Conservation (phyloP, 495 filamentous ascomycete species). For the Chaetomium tenue region DNA sequence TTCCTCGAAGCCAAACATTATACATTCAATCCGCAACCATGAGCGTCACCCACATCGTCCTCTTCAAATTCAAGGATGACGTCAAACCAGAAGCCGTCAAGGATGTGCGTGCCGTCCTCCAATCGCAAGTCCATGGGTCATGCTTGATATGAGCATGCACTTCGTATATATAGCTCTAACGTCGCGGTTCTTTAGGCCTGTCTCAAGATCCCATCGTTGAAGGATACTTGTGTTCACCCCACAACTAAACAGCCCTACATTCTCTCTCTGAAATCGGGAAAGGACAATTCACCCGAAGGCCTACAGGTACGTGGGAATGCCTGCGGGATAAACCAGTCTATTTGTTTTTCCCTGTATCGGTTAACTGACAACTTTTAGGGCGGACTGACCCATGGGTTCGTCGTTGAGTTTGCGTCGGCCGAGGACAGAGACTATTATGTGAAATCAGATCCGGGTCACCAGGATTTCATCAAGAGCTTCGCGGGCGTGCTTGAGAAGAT, state of each 20-base stretch:
- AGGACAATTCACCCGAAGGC: constrained; percentile 64
- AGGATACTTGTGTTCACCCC: constrained; percentile 50
- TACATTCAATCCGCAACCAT: constrained; percentile 35
- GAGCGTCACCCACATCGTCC: constrained; percentile 59
- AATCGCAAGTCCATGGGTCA: background rate
- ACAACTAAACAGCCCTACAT: constrained; percentile 57
- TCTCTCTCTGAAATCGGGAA: constrained; percentile 55
- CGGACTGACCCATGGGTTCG: constrained; percentile 59
- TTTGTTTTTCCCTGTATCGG: background rate
- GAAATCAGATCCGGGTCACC: constrained; percentile 50
- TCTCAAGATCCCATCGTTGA: constrained; percentile 36
- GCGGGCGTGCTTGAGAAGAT: constrained; percentile 39
- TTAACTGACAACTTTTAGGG: constrained; percentile 37
- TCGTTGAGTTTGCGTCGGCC: constrained; percentile 58
- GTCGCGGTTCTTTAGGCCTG: constrained; percentile 25
- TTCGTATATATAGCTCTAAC: background rate
- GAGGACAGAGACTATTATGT: constrained; percentile 61
- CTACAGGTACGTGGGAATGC: constrained; percentile 48
- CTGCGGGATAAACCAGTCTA: background rate
- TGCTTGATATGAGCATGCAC: background rate
- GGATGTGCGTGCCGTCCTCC: constrained; percentile 42
- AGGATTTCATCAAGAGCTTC: constrained; percentile 43
- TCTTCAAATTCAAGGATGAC: constrained; percentile 60
- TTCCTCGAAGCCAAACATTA: background rate
- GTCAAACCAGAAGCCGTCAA: constrained; percentile 42